These are phyloP conservation scores for Ophiocytium majus DNA, from an alignment of 352 stramenopile species.

Conservation along the genomic window DNA sequence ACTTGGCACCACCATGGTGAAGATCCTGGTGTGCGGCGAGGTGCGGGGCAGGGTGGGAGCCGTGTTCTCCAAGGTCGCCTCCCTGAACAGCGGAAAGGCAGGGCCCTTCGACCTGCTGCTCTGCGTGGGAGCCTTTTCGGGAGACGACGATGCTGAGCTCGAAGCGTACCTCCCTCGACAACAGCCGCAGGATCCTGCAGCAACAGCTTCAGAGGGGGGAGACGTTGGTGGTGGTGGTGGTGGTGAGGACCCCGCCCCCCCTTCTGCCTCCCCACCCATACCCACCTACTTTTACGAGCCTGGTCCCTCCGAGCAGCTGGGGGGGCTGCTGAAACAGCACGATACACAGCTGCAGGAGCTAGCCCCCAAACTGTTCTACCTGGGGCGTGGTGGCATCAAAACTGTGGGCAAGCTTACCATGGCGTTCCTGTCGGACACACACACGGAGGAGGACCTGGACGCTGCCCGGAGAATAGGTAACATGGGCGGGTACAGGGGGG, in stretches of 20 bases:
- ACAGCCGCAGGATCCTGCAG: no score
- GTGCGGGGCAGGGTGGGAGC: slow-evolving; percentile 48
- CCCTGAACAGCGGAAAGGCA: slow-evolving; percentile 28
- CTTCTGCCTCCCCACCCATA: background rate
- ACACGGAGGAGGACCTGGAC: slow-evolving; percentile 36
- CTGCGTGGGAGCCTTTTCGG: slow-evolving; percentile 51
- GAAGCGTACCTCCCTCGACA: slow-evolving; percentile 24
- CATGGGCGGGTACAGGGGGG: slow-evolving; percentile 37
- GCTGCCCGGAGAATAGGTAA: slow-evolving; percentile 15
- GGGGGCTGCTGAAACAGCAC: slow-evolving; percentile 8
- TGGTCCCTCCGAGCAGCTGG: slow-evolving; percentile 25
- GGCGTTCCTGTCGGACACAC: slow-evolving; percentile 38
- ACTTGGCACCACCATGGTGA: slow-evolving; percentile 55
- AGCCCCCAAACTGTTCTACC: slow-evolving; percentile 39
- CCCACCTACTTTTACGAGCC: slow-evolving; percentile 54
- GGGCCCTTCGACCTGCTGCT: slow-evolving; percentile 59
- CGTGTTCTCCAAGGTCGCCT: slow-evolving; percentile 50
- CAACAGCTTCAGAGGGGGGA: slow-evolving; percentile 37
- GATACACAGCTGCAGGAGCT: slow-evolving; percentile 34
- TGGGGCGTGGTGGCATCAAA: slow-evolving; percentile 47
- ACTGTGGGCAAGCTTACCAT: slow-evolving; percentile 55
- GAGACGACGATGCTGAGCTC: slow-evolving; percentile 23
- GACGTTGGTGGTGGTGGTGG: slow-evolving; percentile 26
- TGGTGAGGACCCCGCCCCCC: background rate
- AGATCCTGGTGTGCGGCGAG: slow-evolving; percentile 58